phyloP scores from a whole-genome alignment of 768 basidiomycete species.

The Kockovaella imperatae region DNA sequence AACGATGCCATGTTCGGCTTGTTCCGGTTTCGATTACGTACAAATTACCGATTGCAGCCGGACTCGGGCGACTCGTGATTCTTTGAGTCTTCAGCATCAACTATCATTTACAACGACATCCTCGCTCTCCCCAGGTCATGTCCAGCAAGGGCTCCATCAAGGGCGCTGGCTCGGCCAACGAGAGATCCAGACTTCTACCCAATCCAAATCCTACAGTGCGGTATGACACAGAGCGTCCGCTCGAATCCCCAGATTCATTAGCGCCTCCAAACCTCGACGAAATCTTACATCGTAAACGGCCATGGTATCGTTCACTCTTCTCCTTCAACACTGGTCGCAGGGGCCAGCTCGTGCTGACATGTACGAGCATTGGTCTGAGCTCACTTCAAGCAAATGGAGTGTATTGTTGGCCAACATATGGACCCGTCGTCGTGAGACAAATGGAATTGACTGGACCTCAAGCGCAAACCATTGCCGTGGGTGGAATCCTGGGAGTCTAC shows the following conservation, averaged over 20 bases:
- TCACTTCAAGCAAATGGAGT: conserved; percentile 44
- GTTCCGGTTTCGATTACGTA: too few relatives aligned
- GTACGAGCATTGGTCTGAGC: conserved; percentile 28
- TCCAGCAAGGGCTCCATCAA: conserved; percentile 1
- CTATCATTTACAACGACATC: too few relatives aligned
- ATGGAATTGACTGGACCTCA: conserved; percentile 33
- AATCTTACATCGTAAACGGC: conserved; percentile 2
- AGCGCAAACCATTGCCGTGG: conserved; percentile 40
- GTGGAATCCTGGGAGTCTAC: conserved; percentile 42
- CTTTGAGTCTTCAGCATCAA: too few relatives aligned
- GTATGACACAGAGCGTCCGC: conserved; percentile 16
- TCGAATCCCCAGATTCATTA: not conserved
- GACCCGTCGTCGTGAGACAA: conserved; percentile 33
- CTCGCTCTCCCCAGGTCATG: too few relatives aligned
- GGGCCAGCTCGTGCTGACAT: conserved; percentile 25
- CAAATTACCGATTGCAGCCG: too few relatives aligned
- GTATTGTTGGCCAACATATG: conserved; percentile 45
- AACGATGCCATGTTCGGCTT: too few relatives aligned
- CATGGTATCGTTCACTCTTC: conserved; percentile 3
- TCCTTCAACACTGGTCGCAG: conserved; percentile 6
- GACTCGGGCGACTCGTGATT: too few relatives aligned
- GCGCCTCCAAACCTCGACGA: conserved; percentile 11
- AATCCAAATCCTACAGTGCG: conserved; percentile 2
- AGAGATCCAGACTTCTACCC: not conserved
- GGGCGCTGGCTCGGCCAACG: not conserved